Conservation (phyloP, 2,329 filamentous ascomycete species). For the Neopestalotiopsis sp. region DNA sequence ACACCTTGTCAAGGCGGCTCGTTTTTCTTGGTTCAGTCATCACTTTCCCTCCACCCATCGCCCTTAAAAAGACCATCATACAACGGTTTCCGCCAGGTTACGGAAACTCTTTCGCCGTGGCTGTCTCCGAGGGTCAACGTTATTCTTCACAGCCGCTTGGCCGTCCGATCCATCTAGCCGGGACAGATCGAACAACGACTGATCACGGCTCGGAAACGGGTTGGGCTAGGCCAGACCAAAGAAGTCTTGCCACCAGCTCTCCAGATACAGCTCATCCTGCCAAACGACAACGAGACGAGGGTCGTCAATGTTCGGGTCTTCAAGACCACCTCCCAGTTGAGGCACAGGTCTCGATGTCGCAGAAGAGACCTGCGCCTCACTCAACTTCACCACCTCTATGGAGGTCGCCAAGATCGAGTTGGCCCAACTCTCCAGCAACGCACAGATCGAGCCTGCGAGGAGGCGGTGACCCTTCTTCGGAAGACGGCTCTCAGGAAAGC, state of each 20-base stretch:
- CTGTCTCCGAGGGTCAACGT: conserved; percentile 20
- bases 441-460: conserved; percentile 34
- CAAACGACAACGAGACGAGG: conserved; percentile 30
- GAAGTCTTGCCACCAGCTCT: conserved; percentile 31
- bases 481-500: conserved; percentile 33
- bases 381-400: conserved; percentile 57
- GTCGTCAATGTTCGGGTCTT: conserved; percentile 26
- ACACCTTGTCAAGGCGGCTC: neutral
- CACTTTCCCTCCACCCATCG: neutral
- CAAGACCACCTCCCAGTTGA: conserved; percentile 17
- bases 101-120: conserved; percentile 19
- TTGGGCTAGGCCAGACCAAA: conserved; percentile 28
- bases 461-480: conserved; percentile 35
- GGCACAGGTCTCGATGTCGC: conserved; percentile 59
- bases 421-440: conserved; percentile 31
- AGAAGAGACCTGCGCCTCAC: conserved; percentile 61
- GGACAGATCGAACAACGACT: conserved; percentile 7
- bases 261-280: conserved; percentile 34
- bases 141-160: conserved; percentile 9
- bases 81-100: neutral
- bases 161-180: neutral
- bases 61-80: neutral
- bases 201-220: conserved; percentile 8
- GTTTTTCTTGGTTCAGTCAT: neutral
- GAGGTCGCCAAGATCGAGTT: conserved; percentile 47